Conservation (phyloP, 345 rosid species). For the Hirschfeldia incana region DNA sequence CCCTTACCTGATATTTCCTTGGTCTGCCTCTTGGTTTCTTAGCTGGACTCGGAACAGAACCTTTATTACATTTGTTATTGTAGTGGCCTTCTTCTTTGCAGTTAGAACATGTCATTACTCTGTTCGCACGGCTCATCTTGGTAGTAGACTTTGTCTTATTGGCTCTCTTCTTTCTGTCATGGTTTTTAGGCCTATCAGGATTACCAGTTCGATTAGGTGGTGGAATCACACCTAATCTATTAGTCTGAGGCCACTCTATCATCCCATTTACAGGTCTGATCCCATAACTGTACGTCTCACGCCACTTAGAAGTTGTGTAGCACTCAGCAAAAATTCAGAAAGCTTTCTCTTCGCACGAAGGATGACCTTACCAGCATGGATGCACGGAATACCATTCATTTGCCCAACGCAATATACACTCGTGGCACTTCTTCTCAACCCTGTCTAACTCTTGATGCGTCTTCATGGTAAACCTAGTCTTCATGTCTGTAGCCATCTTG, state of each 20-base stretch:
- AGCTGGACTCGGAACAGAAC: not conserved
- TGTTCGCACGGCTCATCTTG: not conserved
- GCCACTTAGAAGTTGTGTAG: not conserved
- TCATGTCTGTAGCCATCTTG: too few species aligned
- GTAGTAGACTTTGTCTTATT: not conserved
- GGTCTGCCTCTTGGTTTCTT: not conserved
- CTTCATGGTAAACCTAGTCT: too few species aligned
- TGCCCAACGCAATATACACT: too few species aligned
- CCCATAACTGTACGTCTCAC: not conserved
- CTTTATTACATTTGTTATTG: not conserved
- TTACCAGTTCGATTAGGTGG: not conserved
- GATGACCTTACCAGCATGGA: not conserved
- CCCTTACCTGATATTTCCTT: not conserved
- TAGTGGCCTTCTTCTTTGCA: not conserved
- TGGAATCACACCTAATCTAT: not conserved
- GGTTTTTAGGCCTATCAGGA: not conserved
- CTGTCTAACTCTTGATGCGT: too few species aligned
- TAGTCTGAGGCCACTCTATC: not conserved
- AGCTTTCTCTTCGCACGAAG: not conserved
- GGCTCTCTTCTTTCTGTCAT: not conserved
- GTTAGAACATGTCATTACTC: not conserved
- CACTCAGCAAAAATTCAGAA: not conserved
- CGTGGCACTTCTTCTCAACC: too few species aligned
- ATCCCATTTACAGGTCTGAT: not conserved
- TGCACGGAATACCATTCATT: not conserved